phyloP scores from a whole-genome alignment of 139 green algal genomes.

The Marvania coccoides region DNA sequence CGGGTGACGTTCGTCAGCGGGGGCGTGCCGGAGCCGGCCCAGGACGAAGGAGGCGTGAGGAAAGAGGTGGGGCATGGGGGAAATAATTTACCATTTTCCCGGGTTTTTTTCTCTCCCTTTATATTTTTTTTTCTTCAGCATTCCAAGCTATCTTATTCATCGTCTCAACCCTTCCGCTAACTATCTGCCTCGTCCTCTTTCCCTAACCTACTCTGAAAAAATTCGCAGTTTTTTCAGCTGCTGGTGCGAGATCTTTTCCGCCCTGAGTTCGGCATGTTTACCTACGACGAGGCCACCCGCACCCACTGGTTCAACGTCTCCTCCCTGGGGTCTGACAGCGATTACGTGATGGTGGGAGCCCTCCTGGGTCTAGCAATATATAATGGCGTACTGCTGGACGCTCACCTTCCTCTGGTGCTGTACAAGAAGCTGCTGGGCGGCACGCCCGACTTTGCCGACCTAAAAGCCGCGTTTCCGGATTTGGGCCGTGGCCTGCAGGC shows the following conservation, averaged over 20 bases:
- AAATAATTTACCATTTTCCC: no score
- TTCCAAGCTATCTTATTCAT: no score
- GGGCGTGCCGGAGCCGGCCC: constrained; percentile 59
- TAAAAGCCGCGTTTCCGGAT: constrained; percentile 47
- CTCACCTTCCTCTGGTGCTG: constrained; percentile 68
- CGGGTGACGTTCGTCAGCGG: constrained; percentile 63
- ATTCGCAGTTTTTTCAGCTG: constrained; percentile 93
- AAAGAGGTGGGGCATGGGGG: no score
- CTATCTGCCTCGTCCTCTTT: no score
- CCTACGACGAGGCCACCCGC: constrained; percentile 48
- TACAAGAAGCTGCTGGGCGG: constrained; percentile 75
- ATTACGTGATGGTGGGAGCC: constrained; percentile 84
- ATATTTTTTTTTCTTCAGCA: no score
- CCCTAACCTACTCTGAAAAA: no score
- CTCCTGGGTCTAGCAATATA: constrained; percentile 89
- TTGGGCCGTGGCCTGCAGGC: constrained; percentile 52
- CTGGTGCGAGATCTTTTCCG: constrained; percentile 39
- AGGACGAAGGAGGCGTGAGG: constrained; percentile 78
- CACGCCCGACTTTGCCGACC: constrained; percentile 32
- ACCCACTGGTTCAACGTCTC: constrained; percentile 71
- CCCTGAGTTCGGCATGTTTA: constrained; percentile 79
- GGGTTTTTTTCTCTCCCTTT: no score
- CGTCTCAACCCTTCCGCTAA: no score
- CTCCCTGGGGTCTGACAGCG: constrained; percentile 10
- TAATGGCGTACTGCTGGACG: constrained; percentile 76